phyloP scores from a whole-genome alignment of 2,329 filamentous ascomycete species.

The Colletotrichum costaricense region DNA sequence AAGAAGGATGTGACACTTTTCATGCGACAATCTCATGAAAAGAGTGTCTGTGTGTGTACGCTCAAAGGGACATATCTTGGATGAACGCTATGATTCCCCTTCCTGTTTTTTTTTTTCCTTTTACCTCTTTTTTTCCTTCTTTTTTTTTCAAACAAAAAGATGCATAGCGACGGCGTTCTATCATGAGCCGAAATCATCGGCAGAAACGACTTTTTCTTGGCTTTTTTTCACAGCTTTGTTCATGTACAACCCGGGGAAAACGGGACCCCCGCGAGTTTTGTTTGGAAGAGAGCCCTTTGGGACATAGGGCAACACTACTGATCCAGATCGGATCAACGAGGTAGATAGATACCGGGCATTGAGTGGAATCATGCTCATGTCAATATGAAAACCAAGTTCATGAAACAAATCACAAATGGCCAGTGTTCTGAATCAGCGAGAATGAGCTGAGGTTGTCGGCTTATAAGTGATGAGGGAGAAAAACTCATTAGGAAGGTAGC shows the following conservation, averaged over 20 bases:
- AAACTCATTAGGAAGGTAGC: not conserved
- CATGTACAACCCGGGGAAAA: not conserved
- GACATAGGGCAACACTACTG: too few species aligned
- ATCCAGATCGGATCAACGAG: not conserved
- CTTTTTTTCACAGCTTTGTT: not conserved
- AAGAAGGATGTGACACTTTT: not conserved
- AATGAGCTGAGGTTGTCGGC: not conserved
- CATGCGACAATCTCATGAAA: not conserved
- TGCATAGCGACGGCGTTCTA: constrained; percentile 17
- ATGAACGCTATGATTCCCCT: not conserved
- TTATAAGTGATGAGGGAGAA: not conserved
- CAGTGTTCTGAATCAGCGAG: not conserved
- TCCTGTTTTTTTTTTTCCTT: not conserved
- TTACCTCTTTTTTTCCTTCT: not conserved
- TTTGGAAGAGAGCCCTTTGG: not conserved
- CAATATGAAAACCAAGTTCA: not conserved
- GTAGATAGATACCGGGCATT: not conserved
- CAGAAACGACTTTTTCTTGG: not conserved
- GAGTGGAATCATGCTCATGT: not conserved
- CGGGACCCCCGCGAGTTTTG: not conserved
- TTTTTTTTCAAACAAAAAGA: not conserved
- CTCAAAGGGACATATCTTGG: not conserved
- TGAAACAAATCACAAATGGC: not conserved
- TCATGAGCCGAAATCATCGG: not conserved
- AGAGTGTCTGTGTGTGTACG: not conserved